These are phyloP conservation scores for Alternaria viburni DNA, from an alignment of 2,329 filamentous ascomycete species.

Conservation along the genomic window DNA sequence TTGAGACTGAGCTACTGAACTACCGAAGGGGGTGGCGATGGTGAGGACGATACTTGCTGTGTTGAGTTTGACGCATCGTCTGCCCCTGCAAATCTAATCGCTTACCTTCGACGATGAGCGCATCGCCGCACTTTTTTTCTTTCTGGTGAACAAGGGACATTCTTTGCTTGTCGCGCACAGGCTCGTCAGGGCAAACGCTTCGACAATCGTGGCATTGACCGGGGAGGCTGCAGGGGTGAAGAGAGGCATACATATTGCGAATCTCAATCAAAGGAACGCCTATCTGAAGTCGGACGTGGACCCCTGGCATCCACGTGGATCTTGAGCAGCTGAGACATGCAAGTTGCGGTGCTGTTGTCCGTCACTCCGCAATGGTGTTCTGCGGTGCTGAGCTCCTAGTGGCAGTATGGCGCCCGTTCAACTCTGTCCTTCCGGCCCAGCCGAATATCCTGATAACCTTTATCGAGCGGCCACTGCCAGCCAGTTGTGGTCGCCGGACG, in stretches of 20 bases:
- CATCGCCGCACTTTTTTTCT: slow-evolving; percentile 11
- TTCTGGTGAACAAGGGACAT: slow-evolving; percentile 5
- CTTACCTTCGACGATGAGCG: slow-evolving; percentile 13
- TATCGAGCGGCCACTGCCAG: slow-evolving; percentile 12
- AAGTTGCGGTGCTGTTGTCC: slow-evolving; percentile 13
- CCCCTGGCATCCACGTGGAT: slow-evolving; percentile 42
- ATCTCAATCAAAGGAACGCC: slow-evolving; percentile 34
- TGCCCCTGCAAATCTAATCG: slow-evolving; percentile 32
- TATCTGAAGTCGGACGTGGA: slow-evolving; percentile 25
- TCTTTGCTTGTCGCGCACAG: slow-evolving; percentile 1
- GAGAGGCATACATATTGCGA: slow-evolving; percentile 31
- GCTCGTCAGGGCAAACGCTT: not conserved
- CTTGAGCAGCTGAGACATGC: slow-evolving; percentile 24
- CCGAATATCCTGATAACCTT: slow-evolving; percentile 19
- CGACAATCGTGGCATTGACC: slow-evolving; percentile 10
- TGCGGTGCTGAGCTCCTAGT: slow-evolving; percentile 16
- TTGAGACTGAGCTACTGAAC: slow-evolving; percentile 19
- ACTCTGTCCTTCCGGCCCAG: slow-evolving; percentile 23
- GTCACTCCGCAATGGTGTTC: slow-evolving; percentile 24
- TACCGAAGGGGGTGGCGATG: slow-evolving; percentile 23
- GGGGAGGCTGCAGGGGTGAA: slow-evolving; percentile 25
- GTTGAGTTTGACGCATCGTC: slow-evolving; percentile 23
- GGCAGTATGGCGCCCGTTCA: slow-evolving; percentile 16
- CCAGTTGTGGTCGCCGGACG: slow-evolving; percentile 25
- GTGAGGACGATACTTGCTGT: slow-evolving; percentile 16